These are phyloP conservation scores for Cyberlindnera mrakii DNA, from an alignment of 805 yeast species.

Conservation along the genomic window DNA sequence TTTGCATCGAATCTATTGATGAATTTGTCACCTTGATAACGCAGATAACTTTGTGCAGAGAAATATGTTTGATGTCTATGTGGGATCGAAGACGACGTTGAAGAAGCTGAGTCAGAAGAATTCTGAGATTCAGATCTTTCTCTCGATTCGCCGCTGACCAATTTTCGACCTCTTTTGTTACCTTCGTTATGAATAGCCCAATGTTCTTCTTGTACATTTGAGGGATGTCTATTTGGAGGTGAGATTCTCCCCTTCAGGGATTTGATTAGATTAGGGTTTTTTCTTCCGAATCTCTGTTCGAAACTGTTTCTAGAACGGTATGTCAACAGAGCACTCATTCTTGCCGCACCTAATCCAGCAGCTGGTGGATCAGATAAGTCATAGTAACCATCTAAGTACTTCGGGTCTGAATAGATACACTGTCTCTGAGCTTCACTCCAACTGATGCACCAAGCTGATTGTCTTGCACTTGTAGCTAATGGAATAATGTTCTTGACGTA, in stretches of 20 bases:
- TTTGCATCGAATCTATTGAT: constrained; percentile 90
- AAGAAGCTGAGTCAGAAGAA: constrained; percentile 24
- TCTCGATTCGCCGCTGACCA: background rate
- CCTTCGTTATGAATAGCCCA: constrained; percentile 92
- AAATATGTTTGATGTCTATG: constrained; percentile 51
- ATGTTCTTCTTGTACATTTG: constrained; percentile 58
- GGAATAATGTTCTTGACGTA: constrained; percentile 74
- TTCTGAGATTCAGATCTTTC: constrained; percentile 26
- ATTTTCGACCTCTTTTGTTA: constrained; percentile 29
- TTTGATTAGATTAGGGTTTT: constrained; percentile 41
- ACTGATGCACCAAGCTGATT: constrained; percentile 97
- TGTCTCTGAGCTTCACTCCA: constrained; percentile 99
- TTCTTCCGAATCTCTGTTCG: constrained; percentile 88
- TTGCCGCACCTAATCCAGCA: constrained; percentile 88
- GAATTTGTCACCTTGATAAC: constrained; percentile 93
- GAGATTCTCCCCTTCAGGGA: constrained; percentile 1
- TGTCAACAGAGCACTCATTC: constrained; percentile 93
- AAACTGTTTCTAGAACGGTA: constrained; percentile 90
- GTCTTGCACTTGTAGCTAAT: constrained; percentile 89
- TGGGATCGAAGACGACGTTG: constrained; percentile 17
- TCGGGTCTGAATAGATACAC: constrained; percentile 91
- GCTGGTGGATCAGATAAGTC: constrained; percentile 71
- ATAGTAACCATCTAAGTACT: constrained; percentile 87
- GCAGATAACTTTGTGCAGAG: constrained; percentile 90
- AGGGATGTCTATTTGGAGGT: constrained; percentile 24